Conservation (phyloP, 2,329 filamentous ascomycete species). For the Sporothrix luriei region DNA sequence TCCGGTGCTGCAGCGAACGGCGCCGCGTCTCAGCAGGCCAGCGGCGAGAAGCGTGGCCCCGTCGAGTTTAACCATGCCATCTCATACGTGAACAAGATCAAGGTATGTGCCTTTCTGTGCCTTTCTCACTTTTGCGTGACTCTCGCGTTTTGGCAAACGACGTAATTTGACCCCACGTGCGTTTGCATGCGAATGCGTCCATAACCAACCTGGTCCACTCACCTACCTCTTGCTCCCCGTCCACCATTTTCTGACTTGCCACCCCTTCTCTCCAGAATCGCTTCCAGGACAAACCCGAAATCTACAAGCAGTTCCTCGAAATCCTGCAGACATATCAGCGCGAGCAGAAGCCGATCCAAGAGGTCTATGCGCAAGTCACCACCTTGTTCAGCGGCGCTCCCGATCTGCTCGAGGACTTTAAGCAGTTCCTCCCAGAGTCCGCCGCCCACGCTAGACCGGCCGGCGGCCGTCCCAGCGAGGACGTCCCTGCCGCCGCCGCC, state of each 20-base stretch:
- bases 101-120: slow-evolving; percentile 70
- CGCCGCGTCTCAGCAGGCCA: slow-evolving; percentile 59
- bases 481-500: slow-evolving; percentile 57
- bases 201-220: background rate
- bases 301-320: slow-evolving; percentile 98
- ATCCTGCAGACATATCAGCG: slow-evolving; percentile 98
- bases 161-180: background rate
- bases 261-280: slow-evolving; percentile 67
- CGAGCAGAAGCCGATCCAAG: slow-evolving; percentile 96
- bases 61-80: slow-evolving; percentile 99
- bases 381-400: slow-evolving; percentile 90
- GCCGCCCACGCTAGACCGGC: slow-evolving; percentile 61
- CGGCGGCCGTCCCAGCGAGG: slow-evolving; percentile 65
- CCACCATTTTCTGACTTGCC: slow-evolving; percentile 11
- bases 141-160: background rate
- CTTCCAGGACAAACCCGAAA: slow-evolving; percentile 93
- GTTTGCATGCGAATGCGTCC: background rate
- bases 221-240: background rate
- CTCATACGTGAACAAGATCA: slow-evolving; percentile 99
- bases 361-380: slow-evolving; percentile 96
- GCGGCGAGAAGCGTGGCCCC: slow-evolving; percentile 83
- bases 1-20: slow-evolving; percentile 63
- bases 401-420: slow-evolving; percentile 95
- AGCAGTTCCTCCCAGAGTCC: slow-evolving; percentile 95
- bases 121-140: background rate